phyloP scores from a whole-genome alignment of 345 rosid species.

The Streptanthus diversifolius region DNA sequence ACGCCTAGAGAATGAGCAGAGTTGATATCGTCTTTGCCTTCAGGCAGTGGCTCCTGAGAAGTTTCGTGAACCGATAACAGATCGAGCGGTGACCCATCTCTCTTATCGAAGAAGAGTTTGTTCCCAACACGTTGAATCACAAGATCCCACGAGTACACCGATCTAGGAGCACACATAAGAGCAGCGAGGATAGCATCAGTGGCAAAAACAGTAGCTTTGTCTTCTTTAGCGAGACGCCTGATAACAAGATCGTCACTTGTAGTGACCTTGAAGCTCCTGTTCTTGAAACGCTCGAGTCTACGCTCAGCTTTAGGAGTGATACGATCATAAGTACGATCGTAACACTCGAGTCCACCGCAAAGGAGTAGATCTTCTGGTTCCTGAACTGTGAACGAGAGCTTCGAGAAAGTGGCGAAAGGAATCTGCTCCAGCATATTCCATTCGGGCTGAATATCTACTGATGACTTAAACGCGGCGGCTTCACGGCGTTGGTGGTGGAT shows the following conservation, averaged over 20 bases:
- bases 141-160: slow-evolving; percentile 97
- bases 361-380: slow-evolving; percentile 85
- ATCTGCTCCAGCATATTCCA: slow-evolving; percentile 99
- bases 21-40: slow-evolving; percentile 34
- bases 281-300: slow-evolving; percentile 86
- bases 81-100: slow-evolving; percentile 89
- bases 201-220: slow-evolving; percentile 88
- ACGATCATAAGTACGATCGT: slow-evolving; percentile 68
- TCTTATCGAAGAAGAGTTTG: slow-evolving; percentile 84
- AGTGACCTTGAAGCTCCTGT: slow-evolving; percentile 85
- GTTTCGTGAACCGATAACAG: slow-evolving; percentile 86
- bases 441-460: slow-evolving; percentile 94
- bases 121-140: slow-evolving; percentile 94
- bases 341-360: slow-evolving; percentile 75
- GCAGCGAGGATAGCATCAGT: slow-evolving; percentile 81
- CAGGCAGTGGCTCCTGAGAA: slow-evolving; percentile 70
- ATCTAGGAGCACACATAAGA: slow-evolving; percentile 88
- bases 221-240: slow-evolving; percentile 81
- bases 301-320: slow-evolving; percentile 82
- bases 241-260: slow-evolving; percentile 96
- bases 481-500: slow-evolving; percentile 75
- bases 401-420: slow-evolving; percentile 82
- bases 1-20: slow-evolving; percentile 54
- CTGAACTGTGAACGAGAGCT: slow-evolving; percentile 64
- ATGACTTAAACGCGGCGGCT: slow-evolving; percentile 75